These are phyloP conservation scores for Saccharomycopsis hybrid DNA, from an alignment of 1,139 yeast species.

Conservation along the genomic window DNA sequence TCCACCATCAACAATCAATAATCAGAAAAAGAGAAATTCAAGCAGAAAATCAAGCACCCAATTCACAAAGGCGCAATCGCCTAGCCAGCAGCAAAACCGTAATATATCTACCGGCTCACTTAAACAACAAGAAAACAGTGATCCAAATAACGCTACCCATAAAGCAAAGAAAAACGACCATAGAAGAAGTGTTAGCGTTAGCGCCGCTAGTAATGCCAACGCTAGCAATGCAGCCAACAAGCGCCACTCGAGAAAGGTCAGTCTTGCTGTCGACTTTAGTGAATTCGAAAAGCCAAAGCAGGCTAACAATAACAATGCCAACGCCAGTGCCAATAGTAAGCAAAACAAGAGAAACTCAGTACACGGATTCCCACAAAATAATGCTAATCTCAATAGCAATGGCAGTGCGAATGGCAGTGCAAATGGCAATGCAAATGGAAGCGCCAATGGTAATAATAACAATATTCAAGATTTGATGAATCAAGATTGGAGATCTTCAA, in stretches of 20 bases:
- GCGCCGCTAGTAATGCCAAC: constrained; percentile 1
- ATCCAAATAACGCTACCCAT: constrained; percentile 4
- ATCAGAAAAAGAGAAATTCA: constrained; percentile 6
- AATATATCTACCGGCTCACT: background rate
- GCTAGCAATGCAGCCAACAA: constrained; percentile 4
- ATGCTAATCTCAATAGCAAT: background rate
- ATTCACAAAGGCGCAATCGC: background rate
- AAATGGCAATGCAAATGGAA: background rate
- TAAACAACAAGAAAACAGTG: constrained; percentile 14
- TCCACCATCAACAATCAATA: background rate
- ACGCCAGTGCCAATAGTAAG: constrained; percentile 1
- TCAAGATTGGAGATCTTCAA: constrained; percentile 10
- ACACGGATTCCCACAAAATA: background rate
- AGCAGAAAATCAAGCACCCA: constrained; percentile 3
- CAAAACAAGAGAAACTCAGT: constrained; percentile 5
- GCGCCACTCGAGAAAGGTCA: constrained; percentile 9
- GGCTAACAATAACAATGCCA: background rate
- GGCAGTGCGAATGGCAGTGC: background rate
- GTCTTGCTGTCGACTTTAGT: constrained; percentile 15
- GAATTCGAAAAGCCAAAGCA: constrained; percentile 13
- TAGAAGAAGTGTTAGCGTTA: constrained; percentile 5
- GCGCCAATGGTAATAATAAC: background rate
- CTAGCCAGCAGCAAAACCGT: background rate
- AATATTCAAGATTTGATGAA: background rate
- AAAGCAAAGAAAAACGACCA: constrained; percentile 6